phyloP scores from a whole-genome alignment of 148 eudicot species.

The Limonium bicolor region DNA sequence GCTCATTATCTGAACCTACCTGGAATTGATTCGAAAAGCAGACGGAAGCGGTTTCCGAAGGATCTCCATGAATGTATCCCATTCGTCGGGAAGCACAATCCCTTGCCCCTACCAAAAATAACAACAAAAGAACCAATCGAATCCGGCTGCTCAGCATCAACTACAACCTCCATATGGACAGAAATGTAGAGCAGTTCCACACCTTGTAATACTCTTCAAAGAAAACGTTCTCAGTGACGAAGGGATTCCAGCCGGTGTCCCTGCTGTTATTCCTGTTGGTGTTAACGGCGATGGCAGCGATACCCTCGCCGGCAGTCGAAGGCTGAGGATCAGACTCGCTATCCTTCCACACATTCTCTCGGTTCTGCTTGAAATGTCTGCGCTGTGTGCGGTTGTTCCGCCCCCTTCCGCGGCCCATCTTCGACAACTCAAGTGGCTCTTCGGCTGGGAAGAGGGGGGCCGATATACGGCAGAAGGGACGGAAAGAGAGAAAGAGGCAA shows the following conservation, averaged over 20 bases:
- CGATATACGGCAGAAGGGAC: background rate
- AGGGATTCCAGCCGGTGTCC: conserved; percentile 50
- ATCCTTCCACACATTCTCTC: conserved; percentile 79
- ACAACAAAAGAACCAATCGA: background rate
- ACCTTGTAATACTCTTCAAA: conserved; percentile 92
- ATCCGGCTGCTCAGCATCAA: too few species aligned
- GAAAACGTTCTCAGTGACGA: conserved; percentile 44
- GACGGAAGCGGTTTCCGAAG: conserved; percentile 71
- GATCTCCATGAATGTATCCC: conserved; percentile 56
- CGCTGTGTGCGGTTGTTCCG: conserved; percentile 75
- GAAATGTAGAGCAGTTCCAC: background rate
- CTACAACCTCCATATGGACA: too few species aligned
- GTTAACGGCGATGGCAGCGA: conserved; percentile 1
- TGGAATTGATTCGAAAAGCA: conserved; percentile 94
- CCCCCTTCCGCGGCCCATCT: conserved; percentile 79
- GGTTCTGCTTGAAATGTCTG: conserved; percentile 60
- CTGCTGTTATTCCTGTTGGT: background rate
- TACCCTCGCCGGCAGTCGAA: conserved; percentile 1
- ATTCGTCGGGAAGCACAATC: conserved; percentile 58
- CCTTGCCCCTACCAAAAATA: conserved; percentile 55
- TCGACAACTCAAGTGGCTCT: conserved; percentile 3
- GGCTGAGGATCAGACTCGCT: conserved; percentile 24
- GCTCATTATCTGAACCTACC: conserved; percentile 36
- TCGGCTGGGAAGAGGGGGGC: background rate
- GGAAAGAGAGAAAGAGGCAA: background rate